Evolutionary conservation across 345 rosid genomes (phyloP).

Genomic region (Lepidium aucheri): DNA sequence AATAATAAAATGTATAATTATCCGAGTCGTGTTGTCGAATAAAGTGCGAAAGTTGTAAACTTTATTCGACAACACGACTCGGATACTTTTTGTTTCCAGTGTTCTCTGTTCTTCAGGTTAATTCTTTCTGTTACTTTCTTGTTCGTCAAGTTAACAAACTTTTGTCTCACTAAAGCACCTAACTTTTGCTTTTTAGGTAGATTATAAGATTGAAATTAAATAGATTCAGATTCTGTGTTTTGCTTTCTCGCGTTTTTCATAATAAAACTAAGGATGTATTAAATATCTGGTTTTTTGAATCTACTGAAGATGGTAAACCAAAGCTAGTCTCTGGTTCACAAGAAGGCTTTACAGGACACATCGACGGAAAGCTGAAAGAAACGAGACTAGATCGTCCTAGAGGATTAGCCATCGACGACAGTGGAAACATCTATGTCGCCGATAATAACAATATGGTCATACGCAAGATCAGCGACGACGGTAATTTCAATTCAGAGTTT

Average conservation of each 20-base stretch:
- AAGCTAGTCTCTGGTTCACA: constrained; percentile 81
- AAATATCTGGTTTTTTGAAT: background rate
- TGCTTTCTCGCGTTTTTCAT: background rate
- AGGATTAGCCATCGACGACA: constrained; percentile 74
- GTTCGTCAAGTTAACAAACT: constrained; percentile 16
- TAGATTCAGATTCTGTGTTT: constrained; percentile 4
- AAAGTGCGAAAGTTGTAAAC: no score
- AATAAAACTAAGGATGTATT: background rate
- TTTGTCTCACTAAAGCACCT: background rate
- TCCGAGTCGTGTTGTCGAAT: no score
- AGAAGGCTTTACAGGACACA: constrained; percentile 81
- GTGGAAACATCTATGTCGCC: constrained; percentile 90
- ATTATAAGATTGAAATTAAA: background rate
- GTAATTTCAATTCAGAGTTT: constrained; percentile 26
- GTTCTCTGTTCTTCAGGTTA: constrained; percentile 8
- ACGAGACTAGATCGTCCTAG: constrained; percentile 84
- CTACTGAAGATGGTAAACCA: constrained; percentile 72
- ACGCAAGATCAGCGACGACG: constrained; percentile 87
- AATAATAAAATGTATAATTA: background rate
- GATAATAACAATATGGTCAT: constrained; percentile 90
- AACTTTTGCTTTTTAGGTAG: constrained; percentile 13
- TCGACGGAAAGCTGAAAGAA: constrained; percentile 75
- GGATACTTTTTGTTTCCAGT: constrained; percentile 1
- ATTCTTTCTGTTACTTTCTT: constrained; percentile 10
- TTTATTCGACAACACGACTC: constrained; percentile 24